Evolutionary conservation across 2,329 filamentous ascomycete species (phyloP).

Genomic region (Aspergillus uvarum): DNA sequence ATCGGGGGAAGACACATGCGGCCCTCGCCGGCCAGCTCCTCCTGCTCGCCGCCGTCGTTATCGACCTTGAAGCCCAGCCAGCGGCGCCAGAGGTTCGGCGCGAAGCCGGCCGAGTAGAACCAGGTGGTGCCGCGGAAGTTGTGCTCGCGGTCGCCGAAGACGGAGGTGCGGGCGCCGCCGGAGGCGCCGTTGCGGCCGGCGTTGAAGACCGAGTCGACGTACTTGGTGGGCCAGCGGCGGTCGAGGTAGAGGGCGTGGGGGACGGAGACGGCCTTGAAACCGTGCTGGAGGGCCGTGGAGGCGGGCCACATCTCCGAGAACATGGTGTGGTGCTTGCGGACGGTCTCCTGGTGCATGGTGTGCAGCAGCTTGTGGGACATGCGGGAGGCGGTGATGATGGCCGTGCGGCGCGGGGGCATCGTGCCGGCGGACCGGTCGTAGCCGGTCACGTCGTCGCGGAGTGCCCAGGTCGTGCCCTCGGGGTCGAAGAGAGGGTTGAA

Average conservation of each 20-base stretch:
- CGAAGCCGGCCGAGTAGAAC: conserved; percentile 88
- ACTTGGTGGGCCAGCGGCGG: conserved; percentile 77
- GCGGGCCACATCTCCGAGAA: conserved; percentile 97
- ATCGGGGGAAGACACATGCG: conserved; percentile 90
- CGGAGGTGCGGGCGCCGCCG: conserved; percentile 69
- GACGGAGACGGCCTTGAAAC: conserved; percentile 86
- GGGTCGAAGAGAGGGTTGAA: conserved; percentile 92
- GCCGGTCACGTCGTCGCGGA: conserved; percentile 79
- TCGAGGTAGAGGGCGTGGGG: conserved; percentile 89
- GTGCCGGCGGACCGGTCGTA: conserved; percentile 64
- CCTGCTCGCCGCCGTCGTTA: conserved; percentile 74
- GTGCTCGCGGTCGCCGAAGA: conserved; percentile 83
- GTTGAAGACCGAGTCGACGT: conserved; percentile 78
- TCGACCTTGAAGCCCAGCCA: conserved; percentile 84
- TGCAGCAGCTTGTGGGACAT: conserved; percentile 77
- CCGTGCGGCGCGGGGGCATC: conserved; percentile 69
- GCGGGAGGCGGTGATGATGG: conserved; percentile 84
- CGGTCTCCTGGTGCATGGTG: conserved; percentile 89
- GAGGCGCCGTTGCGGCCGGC: conserved; percentile 71
- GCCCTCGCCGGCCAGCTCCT: conserved; percentile 71
- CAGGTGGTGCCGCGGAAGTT: conserved; percentile 84
- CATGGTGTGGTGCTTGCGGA: conserved; percentile 80
- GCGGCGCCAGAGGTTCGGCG: conserved; percentile 74
- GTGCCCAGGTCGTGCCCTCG: conserved; percentile 78
- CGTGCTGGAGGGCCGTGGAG: conserved; percentile 83